Conservation (phyloP, 306 rosid species). For the Vigna mungo region DNA sequence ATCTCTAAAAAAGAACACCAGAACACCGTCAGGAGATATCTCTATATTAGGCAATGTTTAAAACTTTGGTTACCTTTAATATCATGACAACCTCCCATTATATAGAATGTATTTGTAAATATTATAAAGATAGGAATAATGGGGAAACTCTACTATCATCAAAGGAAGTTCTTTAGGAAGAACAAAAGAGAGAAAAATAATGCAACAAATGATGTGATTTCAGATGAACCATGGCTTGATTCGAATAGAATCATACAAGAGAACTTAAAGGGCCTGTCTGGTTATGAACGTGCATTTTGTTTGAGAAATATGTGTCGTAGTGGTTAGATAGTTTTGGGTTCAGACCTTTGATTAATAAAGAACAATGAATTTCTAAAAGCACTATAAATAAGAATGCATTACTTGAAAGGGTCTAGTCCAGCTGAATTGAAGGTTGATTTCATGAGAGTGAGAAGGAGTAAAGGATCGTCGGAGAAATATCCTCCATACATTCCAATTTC, state of each 20-base stretch:
- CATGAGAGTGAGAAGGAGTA: conserved; percentile 62
- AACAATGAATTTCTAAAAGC: conserved; percentile 7
- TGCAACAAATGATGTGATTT: not conserved
- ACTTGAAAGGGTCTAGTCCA: conserved; percentile 69
- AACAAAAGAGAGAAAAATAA: conserved; percentile 3
- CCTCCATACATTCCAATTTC: conserved; percentile 72
- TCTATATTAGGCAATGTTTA: not conserved
- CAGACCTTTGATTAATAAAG: not conserved
- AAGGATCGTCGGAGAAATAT: conserved; percentile 63
- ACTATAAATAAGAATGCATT: conserved; percentile 31
- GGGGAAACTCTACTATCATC: not conserved
- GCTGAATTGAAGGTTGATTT: conserved; percentile 65
- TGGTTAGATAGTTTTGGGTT: conserved; percentile 11
- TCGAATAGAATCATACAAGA: conserved; percentile 4
- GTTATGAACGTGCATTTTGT: not conserved
- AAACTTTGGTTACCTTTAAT: not conserved
- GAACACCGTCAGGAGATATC: conserved; percentile 2
- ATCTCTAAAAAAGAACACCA: conserved; percentile 51
- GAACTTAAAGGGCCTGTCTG: not conserved
- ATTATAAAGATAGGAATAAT: not conserved
- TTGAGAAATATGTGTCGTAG: conserved; percentile 1
- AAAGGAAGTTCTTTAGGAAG: not conserved
- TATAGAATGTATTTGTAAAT: not conserved
- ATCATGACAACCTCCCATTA: not conserved
- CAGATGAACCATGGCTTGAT: conserved; percentile 5